A percentile compares a stretch with the other conserved stretches of the same genome.
phyloP scores from a whole-genome alignment of 2,329 filamentous ascomycete species.

The Dactylellina cionopaga region DNA sequence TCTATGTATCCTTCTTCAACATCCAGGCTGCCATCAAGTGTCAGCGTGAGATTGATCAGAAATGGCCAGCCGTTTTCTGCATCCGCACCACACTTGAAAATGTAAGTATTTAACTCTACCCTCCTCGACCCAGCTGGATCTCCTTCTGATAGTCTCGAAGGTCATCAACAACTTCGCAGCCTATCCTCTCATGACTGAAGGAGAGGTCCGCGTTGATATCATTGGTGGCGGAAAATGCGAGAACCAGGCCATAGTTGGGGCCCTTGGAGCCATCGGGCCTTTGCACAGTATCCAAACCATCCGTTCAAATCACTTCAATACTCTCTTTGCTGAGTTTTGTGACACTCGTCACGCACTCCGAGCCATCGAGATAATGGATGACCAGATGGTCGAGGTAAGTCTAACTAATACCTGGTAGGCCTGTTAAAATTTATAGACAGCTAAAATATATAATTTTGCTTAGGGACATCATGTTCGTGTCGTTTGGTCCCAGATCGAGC shows the following conservation, averaged over 20 bases:
- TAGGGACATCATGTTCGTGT: slow-evolving; percentile 58
- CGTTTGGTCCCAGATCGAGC: slow-evolving; percentile 52
- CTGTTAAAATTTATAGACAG: slow-evolving; percentile 52
- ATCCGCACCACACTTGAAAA: slow-evolving; percentile 12
- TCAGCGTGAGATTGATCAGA: neutral
- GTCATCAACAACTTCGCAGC: slow-evolving; percentile 13
- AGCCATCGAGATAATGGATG: slow-evolving; percentile 62
- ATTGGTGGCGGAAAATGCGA: neutral
- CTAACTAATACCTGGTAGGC: neutral
- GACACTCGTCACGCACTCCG: slow-evolving; percentile 64
- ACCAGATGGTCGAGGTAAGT: slow-evolving; percentile 57
- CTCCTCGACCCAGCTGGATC: neutral
- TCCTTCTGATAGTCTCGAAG: neutral
- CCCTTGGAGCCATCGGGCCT: slow-evolving; percentile 60
- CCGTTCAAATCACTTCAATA: slow-evolving; percentile 62
- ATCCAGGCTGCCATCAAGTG: slow-evolving; percentile 17
- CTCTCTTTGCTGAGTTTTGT: slow-evolving; percentile 67
- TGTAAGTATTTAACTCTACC: slow-evolving; percentile 33
- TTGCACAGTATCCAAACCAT: slow-evolving; percentile 67
- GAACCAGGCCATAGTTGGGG: neutral
- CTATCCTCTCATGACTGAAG: slow-evolving; percentile 14
- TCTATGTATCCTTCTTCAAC: slow-evolving; percentile 38
- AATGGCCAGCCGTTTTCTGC: slow-evolving; percentile 14
- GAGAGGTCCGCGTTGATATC: slow-evolving; percentile 27
- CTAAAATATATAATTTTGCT: slow-evolving; percentile 58